Evolutionary conservation across 2,329 filamentous ascomycete species (phyloP), one percentile per base, ranked within the genome.

Genomic region (Incumbomyces lentus): DNA sequence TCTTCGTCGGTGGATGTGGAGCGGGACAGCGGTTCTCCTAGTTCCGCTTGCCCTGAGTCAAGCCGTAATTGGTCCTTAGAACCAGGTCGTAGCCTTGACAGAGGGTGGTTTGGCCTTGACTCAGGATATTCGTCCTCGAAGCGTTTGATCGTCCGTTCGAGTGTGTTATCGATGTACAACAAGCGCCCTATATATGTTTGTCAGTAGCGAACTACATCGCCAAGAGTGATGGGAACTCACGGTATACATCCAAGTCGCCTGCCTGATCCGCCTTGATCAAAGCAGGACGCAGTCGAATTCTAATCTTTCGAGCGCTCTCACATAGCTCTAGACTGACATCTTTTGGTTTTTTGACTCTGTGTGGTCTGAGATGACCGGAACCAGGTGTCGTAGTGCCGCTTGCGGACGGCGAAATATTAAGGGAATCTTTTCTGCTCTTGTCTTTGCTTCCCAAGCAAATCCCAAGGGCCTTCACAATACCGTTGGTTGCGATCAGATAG

Each of bases 121-220:
- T 96, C 90, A 0, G 92, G 92, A 58, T 88, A 96, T 64, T 96
- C 90, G 61, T 94, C 85, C 63, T 96, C 92, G 61, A 96, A 98
- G 22, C 92, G 84, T 61, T 86, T 82, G 59, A 96, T 96, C 68
- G 96, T 95, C 55, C 84, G 82, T 58, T 88, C 76, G 8, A 98
- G 73, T 0, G 92, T 96, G 50, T 84, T 74, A 58, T 95, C 88
- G 26, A 98, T 76, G 75, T 95, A 95, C 36, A 83, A 72, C 16
- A 96, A 76, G 40, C 84, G 83, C 31, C 79, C 81, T 85, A 50
- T n/a, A 16, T n/a, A n/a, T n/a, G 12, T 19, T 14, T 17, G n/a
- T 45, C 29, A 31, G 42, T 19, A 38, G 12, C 26, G 29, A 37
- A 16, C 47, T 67, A 53, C 67, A 60, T 47, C 54, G 54, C 13